A percentile compares a stretch with the other conserved stretches of the same genome.
phyloP scores from a whole-genome alignment of 176 grass and related monocot species.

The Lolium multiflorum region DNA sequence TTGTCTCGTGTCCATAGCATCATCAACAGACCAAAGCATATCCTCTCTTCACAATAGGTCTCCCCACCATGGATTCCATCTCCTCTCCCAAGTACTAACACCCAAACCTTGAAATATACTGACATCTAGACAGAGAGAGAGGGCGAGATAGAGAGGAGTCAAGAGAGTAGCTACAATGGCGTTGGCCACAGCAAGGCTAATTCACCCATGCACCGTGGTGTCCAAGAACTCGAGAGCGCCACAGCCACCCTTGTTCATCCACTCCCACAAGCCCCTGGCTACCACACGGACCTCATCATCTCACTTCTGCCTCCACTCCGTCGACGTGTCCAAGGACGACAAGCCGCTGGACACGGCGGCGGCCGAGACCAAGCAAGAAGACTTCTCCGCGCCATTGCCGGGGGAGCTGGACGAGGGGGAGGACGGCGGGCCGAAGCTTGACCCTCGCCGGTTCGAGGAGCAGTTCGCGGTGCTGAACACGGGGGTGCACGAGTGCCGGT shows the following conservation, averaged over 20 bases:
- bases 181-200: constrained; percentile 56
- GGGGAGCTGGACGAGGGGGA: constrained; percentile 17
- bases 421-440: constrained; percentile 40
- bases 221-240: constrained; percentile 30
- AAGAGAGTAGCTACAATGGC: constrained; percentile 41
- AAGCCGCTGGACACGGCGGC: constrained; percentile 51
- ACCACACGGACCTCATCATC: constrained; percentile 16
- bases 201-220: constrained; percentile 41
- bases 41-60: constrained; percentile 23
- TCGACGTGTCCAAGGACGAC: constrained; percentile 86
- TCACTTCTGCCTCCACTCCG: constrained; percentile 51
- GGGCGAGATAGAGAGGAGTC: neutral
- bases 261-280: neutral
- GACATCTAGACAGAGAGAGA: neutral
- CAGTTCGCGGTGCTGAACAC: constrained; percentile 94
- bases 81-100: neutral
- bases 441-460: constrained; percentile 78
- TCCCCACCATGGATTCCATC: constrained; percentile 56
- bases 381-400: neutral
- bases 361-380: constrained; percentile 24
- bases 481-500: constrained; percentile 86
- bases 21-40: constrained; percentile 37
- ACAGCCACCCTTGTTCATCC: constrained; percentile 16
- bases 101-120: constrained; percentile 14
- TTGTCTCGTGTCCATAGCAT: neutral